Evolutionary conservation across 768 basidiomycete species (phyloP).

Genomic region (Kondoa malvinella): DNA sequence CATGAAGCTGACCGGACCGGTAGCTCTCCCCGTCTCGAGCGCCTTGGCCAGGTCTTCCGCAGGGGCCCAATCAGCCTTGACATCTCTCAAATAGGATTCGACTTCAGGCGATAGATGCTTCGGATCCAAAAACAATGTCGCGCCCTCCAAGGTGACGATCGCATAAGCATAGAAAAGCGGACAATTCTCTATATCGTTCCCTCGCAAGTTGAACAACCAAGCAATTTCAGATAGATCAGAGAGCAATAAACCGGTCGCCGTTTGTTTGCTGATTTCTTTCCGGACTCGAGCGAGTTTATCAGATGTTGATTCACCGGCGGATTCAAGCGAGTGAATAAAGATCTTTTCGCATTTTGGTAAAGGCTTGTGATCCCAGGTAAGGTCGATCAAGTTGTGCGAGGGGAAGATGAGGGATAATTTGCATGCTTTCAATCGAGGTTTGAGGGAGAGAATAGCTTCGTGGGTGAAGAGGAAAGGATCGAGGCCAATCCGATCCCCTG

Average conservation of each 20-base stretch:
- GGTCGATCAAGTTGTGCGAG: constrained; percentile 65
- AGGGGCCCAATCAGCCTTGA: neutral
- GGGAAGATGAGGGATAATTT: constrained; percentile 58
- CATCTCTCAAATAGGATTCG: neutral
- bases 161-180: constrained; percentile 70
- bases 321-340: constrained; percentile 54
- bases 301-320: constrained; percentile 40
- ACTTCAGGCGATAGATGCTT: constrained; percentile 48
- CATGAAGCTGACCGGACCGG: neutral
- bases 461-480: constrained; percentile 57
- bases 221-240: constrained; percentile 16
- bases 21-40: neutral
- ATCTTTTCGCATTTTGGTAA: constrained; percentile 36
- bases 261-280: constrained; percentile 44
- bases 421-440: constrained; percentile 25
- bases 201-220: constrained; percentile 77
- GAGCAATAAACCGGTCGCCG: constrained; percentile 5
- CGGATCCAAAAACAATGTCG: constrained; percentile 56
- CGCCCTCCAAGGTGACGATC: constrained; percentile 41
- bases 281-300: constrained; percentile 57
- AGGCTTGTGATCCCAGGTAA: constrained; percentile 64
- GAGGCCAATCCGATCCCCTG: constrained; percentile 50
- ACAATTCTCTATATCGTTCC: constrained; percentile 68
- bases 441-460: constrained; percentile 36
- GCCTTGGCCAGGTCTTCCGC: neutral